Evolutionary conservation across 179 eudicot genomes (phyloP).

Genomic region (Corrigiola litoralis): DNA sequence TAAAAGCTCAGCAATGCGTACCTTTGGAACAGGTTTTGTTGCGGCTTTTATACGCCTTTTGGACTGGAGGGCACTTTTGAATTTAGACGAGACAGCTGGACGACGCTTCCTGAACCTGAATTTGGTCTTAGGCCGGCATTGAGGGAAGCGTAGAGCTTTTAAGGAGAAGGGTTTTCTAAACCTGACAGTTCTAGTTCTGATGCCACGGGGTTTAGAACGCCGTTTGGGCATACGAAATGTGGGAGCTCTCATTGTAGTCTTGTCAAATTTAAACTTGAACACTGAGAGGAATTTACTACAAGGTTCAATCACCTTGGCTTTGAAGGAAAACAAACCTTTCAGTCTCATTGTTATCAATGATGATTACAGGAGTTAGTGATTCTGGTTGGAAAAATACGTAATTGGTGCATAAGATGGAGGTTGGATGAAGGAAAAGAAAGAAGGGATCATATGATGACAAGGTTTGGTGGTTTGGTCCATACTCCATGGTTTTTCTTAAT

Average conservation of each 20-base stretch:
- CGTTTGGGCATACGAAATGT: slow-evolving; percentile 19
- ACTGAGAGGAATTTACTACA: slow-evolving; percentile 38
- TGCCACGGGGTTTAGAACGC: slow-evolving; percentile 21
- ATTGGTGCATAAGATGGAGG: slow-evolving; percentile 3
- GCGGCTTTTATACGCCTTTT: background rate
- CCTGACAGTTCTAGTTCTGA: slow-evolving; percentile 29
- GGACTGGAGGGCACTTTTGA: slow-evolving; percentile 4
- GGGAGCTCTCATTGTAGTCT: slow-evolving; percentile 22
- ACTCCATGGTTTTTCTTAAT: slow-evolving; percentile 1
- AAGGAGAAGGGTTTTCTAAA: slow-evolving; percentile 42
- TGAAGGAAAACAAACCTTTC: slow-evolving; percentile 43
- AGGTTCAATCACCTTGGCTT: slow-evolving; percentile 54
- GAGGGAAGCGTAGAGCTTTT: slow-evolving; percentile 26
- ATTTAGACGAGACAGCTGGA: slow-evolving; percentile 13
- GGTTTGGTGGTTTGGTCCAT: slow-evolving; percentile 16
- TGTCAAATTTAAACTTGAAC: slow-evolving; percentile 36
- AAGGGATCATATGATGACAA: slow-evolving; percentile 10
- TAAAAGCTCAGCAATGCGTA: slow-evolving; percentile 31
- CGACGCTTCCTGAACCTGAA: slow-evolving; percentile 13
- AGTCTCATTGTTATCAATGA: slow-evolving; percentile 22
- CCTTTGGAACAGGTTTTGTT: slow-evolving; percentile 23
- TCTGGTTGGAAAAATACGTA: slow-evolving; percentile 9
- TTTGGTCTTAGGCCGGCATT: slow-evolving; percentile 24
- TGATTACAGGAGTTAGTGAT: background rate
- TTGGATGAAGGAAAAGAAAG: slow-evolving; percentile 13